A percentile compares a stretch with the other conserved stretches of the same genome.
Conservation (phyloP, 805 yeast species). For the Ogataea paradorogensis region DNA sequence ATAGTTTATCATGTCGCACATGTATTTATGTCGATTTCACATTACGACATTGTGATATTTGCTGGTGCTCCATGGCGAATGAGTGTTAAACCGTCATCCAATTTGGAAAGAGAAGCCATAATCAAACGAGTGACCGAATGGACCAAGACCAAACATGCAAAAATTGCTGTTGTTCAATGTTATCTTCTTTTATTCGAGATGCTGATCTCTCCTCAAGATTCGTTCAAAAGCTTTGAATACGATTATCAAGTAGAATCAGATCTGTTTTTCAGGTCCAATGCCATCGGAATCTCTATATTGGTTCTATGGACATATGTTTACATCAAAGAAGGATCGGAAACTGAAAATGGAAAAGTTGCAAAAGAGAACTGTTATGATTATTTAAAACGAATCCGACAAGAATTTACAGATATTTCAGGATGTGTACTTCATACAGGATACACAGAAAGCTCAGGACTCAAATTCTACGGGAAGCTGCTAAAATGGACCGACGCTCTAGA, state of each 20-base stretch:
- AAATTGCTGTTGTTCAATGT: slow-evolving; percentile 57
- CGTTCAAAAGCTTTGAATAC: slow-evolving; percentile 39
- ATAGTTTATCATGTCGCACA: slow-evolving; percentile 74
- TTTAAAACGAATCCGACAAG: slow-evolving; percentile 45
- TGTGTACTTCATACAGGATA: slow-evolving; percentile 35
- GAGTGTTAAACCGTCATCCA: slow-evolving; percentile 57
- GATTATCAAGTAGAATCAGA: slow-evolving; percentile 52
- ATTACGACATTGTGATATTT: slow-evolving; percentile 72
- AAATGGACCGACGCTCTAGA: slow-evolving; percentile 40
- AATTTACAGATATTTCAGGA: slow-evolving; percentile 36
- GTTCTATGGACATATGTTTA: slow-evolving; percentile 54
- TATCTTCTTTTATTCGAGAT: slow-evolving; percentile 60
- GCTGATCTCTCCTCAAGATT: slow-evolving; percentile 53
- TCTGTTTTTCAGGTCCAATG: slow-evolving; percentile 44
- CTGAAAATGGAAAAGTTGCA: slow-evolving; percentile 20
- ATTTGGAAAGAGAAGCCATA: slow-evolving; percentile 47
- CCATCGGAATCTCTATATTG: slow-evolving; percentile 39
- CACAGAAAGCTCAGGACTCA: slow-evolving; percentile 32
- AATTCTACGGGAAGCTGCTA: slow-evolving; percentile 42
- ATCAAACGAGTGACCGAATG: slow-evolving; percentile 50
- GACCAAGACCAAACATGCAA: slow-evolving; percentile 47
- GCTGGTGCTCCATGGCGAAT: slow-evolving; percentile 83
- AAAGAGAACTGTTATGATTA: slow-evolving; percentile 51
- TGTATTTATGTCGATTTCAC: slow-evolving; percentile 66
- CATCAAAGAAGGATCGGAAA: slow-evolving; percentile 47